Conservation (phyloP, 352 stramenopile species). For the Thalassiosira sp. region DNA sequence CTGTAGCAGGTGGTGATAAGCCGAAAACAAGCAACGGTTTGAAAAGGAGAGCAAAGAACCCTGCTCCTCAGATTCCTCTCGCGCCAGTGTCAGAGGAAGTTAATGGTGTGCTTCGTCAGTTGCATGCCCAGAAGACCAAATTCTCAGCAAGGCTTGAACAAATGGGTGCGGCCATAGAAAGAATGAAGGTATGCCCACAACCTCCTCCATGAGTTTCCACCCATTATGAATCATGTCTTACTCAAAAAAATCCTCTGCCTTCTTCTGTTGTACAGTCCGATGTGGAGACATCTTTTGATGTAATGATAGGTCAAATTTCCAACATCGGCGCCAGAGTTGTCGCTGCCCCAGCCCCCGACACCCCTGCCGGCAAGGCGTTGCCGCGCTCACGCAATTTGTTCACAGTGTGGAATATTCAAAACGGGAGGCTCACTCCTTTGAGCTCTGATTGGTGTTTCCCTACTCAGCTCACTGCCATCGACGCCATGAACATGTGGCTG, state of each 20-base stretch:
- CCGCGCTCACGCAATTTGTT: slow-evolving; percentile 2
- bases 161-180: slow-evolving; percentile 14
- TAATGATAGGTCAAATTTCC: slow-evolving; percentile 18
- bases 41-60: slow-evolving; percentile 2
- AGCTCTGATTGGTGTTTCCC: neutral
- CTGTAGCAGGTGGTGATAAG: neutral
- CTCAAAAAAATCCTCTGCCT: neutral
- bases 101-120: slow-evolving; percentile 12
- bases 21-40: neutral
- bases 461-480: neutral
- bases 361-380: neutral
- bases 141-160: slow-evolving; percentile 7
- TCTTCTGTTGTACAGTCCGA: neutral
- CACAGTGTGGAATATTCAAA: slow-evolving; percentile 1
- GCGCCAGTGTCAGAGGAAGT: slow-evolving; percentile 8
- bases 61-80: neutral
- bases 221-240: neutral
- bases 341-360: neutral
- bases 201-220: too few relatives aligned
- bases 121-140: slow-evolving; percentile 13
- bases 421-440: neutral
- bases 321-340: neutral
- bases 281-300: slow-evolving; percentile 6
- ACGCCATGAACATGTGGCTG: slow-evolving; percentile 17
- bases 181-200: slow-evolving; percentile 14